Percentiles rank a stretch among this genome's conserved stretches.
Conservation (phyloP, 1,284 basidiomycete genomes). For the Ceratorhiza oryzae-sativae region DNA sequence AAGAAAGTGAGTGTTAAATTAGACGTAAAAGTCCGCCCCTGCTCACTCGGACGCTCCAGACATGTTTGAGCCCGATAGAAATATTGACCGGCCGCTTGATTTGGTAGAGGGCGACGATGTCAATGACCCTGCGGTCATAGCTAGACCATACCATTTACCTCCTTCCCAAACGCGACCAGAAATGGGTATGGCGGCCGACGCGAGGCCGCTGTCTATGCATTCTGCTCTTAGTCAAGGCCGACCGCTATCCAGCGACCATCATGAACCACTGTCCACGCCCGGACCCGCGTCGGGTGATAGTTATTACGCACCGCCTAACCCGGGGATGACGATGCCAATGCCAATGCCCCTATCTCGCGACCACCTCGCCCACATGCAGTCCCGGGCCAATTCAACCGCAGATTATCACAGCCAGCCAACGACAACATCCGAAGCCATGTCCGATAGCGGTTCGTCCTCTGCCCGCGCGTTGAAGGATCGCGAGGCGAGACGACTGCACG, state of each 20-base stretch:
- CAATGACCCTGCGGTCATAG: slow-evolving; percentile 28
- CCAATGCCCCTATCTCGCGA: slow-evolving; percentile 30
- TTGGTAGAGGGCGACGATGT: slow-evolving; percentile 27
- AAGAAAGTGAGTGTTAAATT: slow-evolving; percentile 16
- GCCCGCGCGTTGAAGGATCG: slow-evolving; percentile 28
- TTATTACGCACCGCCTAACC: slow-evolving; percentile 16
- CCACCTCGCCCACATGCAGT: slow-evolving; percentile 25
- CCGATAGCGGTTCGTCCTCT: slow-evolving; percentile 27
- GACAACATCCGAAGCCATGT: slow-evolving; percentile 18
- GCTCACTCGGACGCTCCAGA: slow-evolving; percentile 1
- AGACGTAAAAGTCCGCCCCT: not conserved
- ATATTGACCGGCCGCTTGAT: slow-evolving; percentile 10
- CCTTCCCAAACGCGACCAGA: slow-evolving; percentile 28
- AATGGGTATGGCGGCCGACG: slow-evolving; percentile 26
- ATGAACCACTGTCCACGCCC: not conserved
- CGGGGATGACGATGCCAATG: slow-evolving; percentile 30
- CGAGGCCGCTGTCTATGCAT: slow-evolving; percentile 15
- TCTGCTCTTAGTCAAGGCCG: not conserved
- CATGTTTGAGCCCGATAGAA: slow-evolving; percentile 34
- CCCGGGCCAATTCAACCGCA: slow-evolving; percentile 24
- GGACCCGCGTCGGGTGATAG: slow-evolving; percentile 27
- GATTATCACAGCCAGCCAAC: slow-evolving; percentile 14
- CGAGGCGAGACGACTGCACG: slow-evolving; percentile 35
- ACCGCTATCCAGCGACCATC: slow-evolving; percentile 1
- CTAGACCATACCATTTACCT: slow-evolving; percentile 22